Evolutionary conservation across 495 filamentous ascomycete genomes (phyloP).

Genomic region (Aspergillus hancockii): DNA sequence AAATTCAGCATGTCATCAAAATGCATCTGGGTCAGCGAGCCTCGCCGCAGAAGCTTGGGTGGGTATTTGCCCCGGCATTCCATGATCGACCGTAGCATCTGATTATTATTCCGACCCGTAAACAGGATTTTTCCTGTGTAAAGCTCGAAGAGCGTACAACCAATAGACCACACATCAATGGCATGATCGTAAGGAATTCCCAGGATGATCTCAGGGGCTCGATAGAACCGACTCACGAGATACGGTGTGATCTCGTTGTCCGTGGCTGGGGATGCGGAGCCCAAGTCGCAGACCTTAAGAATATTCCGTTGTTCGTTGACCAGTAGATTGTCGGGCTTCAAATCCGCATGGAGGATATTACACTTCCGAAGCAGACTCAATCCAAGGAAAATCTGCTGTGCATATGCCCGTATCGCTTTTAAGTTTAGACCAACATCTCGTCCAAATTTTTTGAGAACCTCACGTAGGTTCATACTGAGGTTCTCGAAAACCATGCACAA

Average conservation of each 20-base stretch:
- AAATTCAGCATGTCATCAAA: constrained; percentile 90
- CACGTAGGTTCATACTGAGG: constrained; percentile 85
- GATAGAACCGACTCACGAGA: constrained; percentile 94
- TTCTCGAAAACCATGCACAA: constrained; percentile 97
- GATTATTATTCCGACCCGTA: constrained; percentile 92
- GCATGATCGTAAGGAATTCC: constrained; percentile 93
- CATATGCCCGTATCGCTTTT: constrained; percentile 81
- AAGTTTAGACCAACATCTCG: constrained; percentile 89
- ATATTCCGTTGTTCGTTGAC: constrained; percentile 82
- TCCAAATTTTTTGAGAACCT: constrained; percentile 97
- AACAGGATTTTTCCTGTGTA: constrained; percentile 98
- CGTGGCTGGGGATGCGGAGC: constrained; percentile 84
- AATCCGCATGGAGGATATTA: constrained; percentile 90
- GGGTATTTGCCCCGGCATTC: constrained; percentile 93
- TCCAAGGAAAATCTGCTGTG: constrained; percentile 90
- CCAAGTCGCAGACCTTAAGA: constrained; percentile 93
- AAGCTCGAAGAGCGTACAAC: constrained; percentile 94
- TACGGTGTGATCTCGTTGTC: constrained; percentile 93
- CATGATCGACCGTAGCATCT: constrained; percentile 95
- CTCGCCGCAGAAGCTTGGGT: constrained; percentile 79
- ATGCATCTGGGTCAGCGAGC: constrained; percentile 69
- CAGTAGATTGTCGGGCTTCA: constrained; percentile 97
- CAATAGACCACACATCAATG: constrained; percentile 96
- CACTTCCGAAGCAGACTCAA: constrained; percentile 83
- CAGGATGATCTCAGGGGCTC: constrained; percentile 94